These are phyloP conservation scores for Ceratocystis cubensis DNA, from an alignment of 2,329 filamentous ascomycete species.

Conservation along the genomic window DNA sequence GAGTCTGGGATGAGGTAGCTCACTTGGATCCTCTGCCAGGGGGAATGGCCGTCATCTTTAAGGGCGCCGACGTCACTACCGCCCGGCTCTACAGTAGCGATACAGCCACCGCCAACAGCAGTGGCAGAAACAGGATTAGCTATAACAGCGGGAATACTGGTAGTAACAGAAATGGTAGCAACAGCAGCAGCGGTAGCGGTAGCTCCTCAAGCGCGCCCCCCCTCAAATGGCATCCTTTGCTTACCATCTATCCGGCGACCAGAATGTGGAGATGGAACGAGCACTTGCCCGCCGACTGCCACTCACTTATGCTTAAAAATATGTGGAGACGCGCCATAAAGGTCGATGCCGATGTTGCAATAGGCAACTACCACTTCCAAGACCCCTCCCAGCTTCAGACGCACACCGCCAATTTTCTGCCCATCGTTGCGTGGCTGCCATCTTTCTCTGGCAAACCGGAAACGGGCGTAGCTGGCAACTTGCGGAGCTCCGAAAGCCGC, in stretches of 20 bases:
- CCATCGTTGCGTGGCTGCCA: neutral
- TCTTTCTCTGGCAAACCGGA: neutral
- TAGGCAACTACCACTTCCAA: slow-evolving; percentile 1
- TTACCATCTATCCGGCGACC: slow-evolving; percentile 1
- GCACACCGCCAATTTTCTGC: neutral
- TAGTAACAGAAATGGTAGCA: neutral
- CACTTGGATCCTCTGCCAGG: neutral
- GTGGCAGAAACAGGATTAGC: neutral
- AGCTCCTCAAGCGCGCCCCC: neutral
- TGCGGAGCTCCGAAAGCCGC: neutral
- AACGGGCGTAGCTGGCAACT: neutral
- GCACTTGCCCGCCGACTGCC: neutral
- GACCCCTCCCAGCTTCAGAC: neutral
- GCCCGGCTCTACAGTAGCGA: neutral
- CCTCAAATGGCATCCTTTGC: slow-evolving; percentile 7
- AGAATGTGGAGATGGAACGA: slow-evolving; percentile 13
- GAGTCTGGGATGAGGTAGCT: neutral
- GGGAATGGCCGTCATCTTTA: neutral
- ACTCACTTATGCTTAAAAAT: neutral
- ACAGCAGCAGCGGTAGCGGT: neutral
- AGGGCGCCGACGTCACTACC: neutral
- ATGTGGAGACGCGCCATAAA: slow-evolving; percentile 7
- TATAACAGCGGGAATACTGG: neutral
- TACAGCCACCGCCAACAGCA: neutral
- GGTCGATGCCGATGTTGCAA: neutral